phyloP scores from a whole-genome alignment of 2,329 filamentous ascomycete genomes.

The Colletotrichum sidae region DNA sequence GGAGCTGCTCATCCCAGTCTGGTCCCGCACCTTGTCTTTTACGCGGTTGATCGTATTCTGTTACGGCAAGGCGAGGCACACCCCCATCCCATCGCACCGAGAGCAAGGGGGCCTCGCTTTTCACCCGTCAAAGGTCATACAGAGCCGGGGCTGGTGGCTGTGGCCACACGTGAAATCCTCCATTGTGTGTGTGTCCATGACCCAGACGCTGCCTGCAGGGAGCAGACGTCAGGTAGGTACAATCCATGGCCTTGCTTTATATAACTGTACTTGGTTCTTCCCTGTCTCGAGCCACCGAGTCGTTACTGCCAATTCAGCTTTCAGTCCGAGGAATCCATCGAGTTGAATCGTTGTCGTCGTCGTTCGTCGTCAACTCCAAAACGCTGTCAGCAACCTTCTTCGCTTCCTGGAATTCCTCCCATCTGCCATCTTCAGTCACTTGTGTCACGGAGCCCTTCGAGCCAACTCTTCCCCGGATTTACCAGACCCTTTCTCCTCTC shows the following conservation, averaged over 20 bases:
- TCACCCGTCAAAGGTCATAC: constrained; percentile 1
- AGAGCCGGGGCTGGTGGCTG: constrained; percentile 7
- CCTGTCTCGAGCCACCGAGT: constrained; percentile 5
- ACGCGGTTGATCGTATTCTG: too few relatives aligned
- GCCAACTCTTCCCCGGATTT: constrained; percentile 19
- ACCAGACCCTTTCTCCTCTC: background rate
- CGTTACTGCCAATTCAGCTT: constrained; percentile 18
- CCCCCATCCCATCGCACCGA: background rate
- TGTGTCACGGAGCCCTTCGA: background rate
- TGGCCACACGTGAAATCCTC: constrained; percentile 20
- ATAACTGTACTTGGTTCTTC: constrained; percentile 26
- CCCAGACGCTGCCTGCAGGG: background rate
- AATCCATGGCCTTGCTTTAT: constrained; percentile 11
- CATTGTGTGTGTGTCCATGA: constrained; percentile 3
- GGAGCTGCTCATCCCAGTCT: too few relatives aligned
- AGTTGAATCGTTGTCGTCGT: constrained; percentile 9
- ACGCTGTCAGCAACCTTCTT: constrained; percentile 6
- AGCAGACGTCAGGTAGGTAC: constrained; percentile 17
- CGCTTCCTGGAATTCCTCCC: background rate
- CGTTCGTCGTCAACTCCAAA: constrained; percentile 15
- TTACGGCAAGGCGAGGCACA: constrained; percentile 9
- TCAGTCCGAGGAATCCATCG: background rate
- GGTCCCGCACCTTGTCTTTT: background rate
- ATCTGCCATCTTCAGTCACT: constrained; percentile 8
- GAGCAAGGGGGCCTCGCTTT: background rate